Base-by-base conservation (phyloP, 257 asterid species). In the Solanum gracilifrons region DNA sequence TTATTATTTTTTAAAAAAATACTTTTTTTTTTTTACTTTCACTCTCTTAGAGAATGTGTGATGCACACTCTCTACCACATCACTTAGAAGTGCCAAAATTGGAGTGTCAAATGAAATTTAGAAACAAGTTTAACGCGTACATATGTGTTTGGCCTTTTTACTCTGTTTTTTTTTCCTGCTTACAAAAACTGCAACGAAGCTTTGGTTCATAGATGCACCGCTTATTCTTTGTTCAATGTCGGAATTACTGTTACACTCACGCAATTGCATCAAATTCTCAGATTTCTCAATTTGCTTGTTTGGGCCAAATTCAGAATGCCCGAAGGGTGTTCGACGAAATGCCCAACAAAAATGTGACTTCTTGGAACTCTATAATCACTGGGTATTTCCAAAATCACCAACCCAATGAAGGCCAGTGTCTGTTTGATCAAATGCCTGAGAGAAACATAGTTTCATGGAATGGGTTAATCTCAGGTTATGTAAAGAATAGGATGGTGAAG, bases 361-460 rank as follows among this genome's bases (percentile, higher is more conserved):
- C 96, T 27, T 95, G 98, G 98, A 95, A 95, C 90, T 90, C 96
- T 29, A 91, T 95, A 11, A 84, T 94, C 15, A 87, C 96, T 15
- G 94, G 92, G 15, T 95, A 94, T 91, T 94, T 94, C 60, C 92
- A 89, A 48, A 92, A 90, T 88, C 86, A 60, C 72, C 92, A 86
- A 82, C 98, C 95, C 46, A 6, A 41, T 48, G 95, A 91, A 88
- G 98, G 94, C 9, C 92, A 88, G 35, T 36, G 36, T 5, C 77
- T 95, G 87, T 95, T 95, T 83, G 94, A 94, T 46, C 87, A 90
- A 87, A 95, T 95, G 98, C 92, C 96, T 2, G 85, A 87, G n/a
- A 90, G 94, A 88, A 95, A 94, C 84, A 88, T 89, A 12, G 94
- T 95, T 85, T 95, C 98, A 31, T 95, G 96, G 97, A 95, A 95